phyloP scores from a whole-genome alignment of 1,139 yeast genomes.

The Hemisphaericaspora xylofermentans region DNA sequence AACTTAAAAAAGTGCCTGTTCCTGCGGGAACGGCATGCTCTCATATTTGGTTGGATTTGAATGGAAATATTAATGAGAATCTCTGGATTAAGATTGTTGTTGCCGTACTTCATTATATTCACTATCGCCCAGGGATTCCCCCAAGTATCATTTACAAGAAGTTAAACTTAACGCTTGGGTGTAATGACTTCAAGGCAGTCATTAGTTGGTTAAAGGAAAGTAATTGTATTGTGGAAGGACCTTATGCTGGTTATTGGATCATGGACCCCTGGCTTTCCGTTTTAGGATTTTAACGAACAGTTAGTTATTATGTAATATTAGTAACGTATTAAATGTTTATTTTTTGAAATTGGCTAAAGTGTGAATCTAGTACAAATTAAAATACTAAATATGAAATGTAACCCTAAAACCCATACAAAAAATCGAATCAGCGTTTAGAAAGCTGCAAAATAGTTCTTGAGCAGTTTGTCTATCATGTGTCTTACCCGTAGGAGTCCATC shows the following conservation, averaged over 20 bases:
- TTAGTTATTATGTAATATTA: not conserved
- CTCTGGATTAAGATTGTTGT: conserved; percentile 62
- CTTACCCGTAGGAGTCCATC: too few relatives aligned
- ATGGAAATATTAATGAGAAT: conserved; percentile 55
- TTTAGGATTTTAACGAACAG: conserved; percentile 21
- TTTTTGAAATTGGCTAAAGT: too few relatives aligned
- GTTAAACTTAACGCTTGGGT: conserved; percentile 44
- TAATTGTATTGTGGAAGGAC: conserved; percentile 37
- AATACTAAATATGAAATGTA: too few relatives aligned
- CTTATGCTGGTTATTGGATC: conserved; percentile 50
- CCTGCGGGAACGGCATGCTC: conserved; percentile 65
- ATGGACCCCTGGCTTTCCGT: conserved; percentile 53
- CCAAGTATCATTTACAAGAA: conserved; percentile 28
- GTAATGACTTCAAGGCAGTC: conserved; percentile 49
- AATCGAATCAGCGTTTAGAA: too few relatives aligned
- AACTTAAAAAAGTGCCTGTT: conserved; percentile 29
- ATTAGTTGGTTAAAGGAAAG: conserved; percentile 58
- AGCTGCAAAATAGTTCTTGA: too few relatives aligned
- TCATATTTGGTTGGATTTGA: conserved; percentile 68
- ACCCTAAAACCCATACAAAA: too few relatives aligned
- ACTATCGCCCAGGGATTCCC: conserved; percentile 68
- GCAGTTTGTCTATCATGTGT: too few relatives aligned
- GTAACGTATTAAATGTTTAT: not conserved
- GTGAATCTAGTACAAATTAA: not conserved
- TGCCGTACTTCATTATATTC: conserved; percentile 49